phyloP scores from a whole-genome alignment of 805 yeast genomes.

The Wickerhamomyces ciferrii region DNA sequence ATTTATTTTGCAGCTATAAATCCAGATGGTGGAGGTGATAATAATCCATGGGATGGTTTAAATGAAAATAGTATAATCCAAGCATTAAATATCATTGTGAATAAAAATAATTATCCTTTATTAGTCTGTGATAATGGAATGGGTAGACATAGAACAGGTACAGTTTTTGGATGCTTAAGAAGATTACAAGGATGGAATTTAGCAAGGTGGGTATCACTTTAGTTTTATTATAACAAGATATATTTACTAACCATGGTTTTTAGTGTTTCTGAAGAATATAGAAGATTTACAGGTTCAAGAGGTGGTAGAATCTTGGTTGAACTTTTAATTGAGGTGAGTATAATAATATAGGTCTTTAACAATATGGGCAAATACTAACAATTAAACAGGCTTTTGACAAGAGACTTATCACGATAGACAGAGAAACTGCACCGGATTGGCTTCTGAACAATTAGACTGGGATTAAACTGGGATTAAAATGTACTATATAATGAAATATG shows the following conservation, averaged over 20 bases:
- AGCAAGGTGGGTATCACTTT: conserved; percentile 36
- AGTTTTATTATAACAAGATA: neutral
- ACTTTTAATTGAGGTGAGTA: conserved; percentile 76
- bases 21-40: conserved; percentile 70
- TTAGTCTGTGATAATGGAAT: conserved; percentile 88
- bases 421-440: conserved; percentile 44
- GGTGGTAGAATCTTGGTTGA: conserved; percentile 94
- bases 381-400: conserved; percentile 40
- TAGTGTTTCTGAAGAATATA: conserved; percentile 85
- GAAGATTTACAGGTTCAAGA: conserved; percentile 87
- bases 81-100: conserved; percentile 72
- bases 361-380: neutral
- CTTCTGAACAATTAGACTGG: too few species aligned
- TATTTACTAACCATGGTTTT: neutral
- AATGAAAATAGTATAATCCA: conserved; percentile 76
- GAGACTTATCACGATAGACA: conserved; percentile 34
- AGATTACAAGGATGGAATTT: conserved; percentile 96
- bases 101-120: conserved; percentile 74
- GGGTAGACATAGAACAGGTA: conserved; percentile 98
- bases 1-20: conserved; percentile 80
- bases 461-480: too few species aligned
- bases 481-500: too few species aligned
- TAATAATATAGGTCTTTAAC: conserved; percentile 52
- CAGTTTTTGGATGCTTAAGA: conserved; percentile 90
- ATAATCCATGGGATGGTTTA: conserved; percentile 94